Conservation (phyloP, 495 filamentous ascomycete species). For the Astrocystis sublimbata region DNA sequence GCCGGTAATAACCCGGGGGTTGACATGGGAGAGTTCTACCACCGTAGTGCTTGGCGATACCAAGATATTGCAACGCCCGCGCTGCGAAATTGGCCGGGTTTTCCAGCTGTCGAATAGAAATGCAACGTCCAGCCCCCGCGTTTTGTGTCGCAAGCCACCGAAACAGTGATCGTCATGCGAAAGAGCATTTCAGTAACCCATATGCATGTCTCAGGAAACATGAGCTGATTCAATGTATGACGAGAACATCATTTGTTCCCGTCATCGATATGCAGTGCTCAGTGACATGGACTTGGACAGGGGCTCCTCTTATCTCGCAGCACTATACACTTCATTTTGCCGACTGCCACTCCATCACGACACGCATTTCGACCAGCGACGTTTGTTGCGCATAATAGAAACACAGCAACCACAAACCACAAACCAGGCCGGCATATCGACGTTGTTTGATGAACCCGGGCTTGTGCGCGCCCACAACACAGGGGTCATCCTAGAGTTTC, state of each 20-base stretch:
- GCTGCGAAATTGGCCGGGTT: neutral
- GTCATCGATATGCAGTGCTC: neutral
- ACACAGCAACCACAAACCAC: neutral
- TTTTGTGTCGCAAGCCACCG: slow-evolving; percentile 17
- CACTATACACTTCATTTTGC: too few relatives aligned
- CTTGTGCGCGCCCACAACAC: neutral
- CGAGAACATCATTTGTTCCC: neutral
- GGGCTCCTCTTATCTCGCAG: neutral
- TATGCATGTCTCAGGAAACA: neutral
- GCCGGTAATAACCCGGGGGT: neutral
- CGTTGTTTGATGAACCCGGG: neutral
- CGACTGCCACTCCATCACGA: too few relatives aligned
- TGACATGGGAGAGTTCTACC: too few relatives aligned
- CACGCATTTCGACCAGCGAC: neutral
- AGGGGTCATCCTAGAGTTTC: slow-evolving; percentile 17
- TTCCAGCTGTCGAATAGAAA: slow-evolving; percentile 6
- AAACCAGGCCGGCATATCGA: neutral
- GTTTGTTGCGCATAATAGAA: neutral
- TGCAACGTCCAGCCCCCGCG: slow-evolving; percentile 3
- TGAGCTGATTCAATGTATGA: neutral
- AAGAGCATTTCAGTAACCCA: neutral
- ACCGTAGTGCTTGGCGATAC: too few relatives aligned
- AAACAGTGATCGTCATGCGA: slow-evolving; percentile 1
- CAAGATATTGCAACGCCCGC: neutral
- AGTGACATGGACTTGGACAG: neutral